Evolutionary conservation across 2,329 filamentous ascomycete genomes (phyloP), one percentile per base, ranked within the genome.

Genomic region (Daldinia sp.): DNA sequence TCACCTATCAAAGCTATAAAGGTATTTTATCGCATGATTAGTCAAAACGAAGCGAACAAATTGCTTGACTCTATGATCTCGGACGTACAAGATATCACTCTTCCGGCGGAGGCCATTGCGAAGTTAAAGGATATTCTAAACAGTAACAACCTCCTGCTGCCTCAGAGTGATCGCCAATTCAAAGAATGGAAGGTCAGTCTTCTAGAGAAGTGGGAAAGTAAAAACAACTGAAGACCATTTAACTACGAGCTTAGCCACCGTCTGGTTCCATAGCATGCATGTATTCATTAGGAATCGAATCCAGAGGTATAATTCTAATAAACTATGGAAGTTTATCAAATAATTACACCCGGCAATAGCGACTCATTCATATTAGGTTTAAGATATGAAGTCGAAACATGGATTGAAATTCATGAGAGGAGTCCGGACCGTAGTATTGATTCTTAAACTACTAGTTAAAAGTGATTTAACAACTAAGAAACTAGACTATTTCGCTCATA

Each of bases 131-230:
- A 70, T 4, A 76, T 74, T 8, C 76, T 93, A 23, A 72, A 77
- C 9, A 71, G 71, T 6, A 87, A 83, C 66, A 85, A 81, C 32
- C 39, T 64, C 2, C 71, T 87, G 13, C 72, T 92, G 7, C 89
- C 90, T 1, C 72, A 68, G 0, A 78, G 78, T 7, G 85, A 89
- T 61, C 80, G 86, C 58, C 77, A 70, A 25, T 90, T 91, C 67
- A 81, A 85, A 71, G 84, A 83, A n/a, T 93, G 89, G 89, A 82
- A 82, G 23, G 87, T 92, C 4, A 88, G 87, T 1, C 73, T 92
- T 15, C 71, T 92, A 61, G 81, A 83, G 65, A 78, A 83, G 61
- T 88, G 84, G 76, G 75, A 79, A 37, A 49, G 34, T 2, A 48
- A 27, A 30, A 49, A 51, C 21, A 19, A 17, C 19, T 58, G 29